Base-by-base conservation (phyloP, 1,284 basidiomycete genomes). In the Neolentinus lepideus region DNA sequence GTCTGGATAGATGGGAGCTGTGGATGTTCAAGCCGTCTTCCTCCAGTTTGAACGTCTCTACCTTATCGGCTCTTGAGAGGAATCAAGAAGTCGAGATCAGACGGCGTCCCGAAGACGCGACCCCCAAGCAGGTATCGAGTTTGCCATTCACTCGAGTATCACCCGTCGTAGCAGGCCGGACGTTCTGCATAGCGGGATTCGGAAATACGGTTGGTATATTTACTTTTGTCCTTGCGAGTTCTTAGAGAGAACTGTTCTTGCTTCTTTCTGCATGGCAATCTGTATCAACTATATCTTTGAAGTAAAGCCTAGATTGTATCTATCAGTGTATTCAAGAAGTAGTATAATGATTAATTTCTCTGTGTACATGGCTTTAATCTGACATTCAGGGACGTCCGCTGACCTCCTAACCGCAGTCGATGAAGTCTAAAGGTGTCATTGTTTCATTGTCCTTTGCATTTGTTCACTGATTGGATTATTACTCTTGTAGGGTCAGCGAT, bases 161-260 rank as follows among this genome's bases (percentile, higher is more conserved):
- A 6, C 80, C 87, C 38, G 75, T 89, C 57, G 65, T 81, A 29
- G 71, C 76, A 53, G 70, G 74, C 21, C 66, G 75, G 38, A 71
- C 77, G 25, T 72, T 75, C 63, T 82, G 76, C 59, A 64, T 90
- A 14, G 85, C 84, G 55, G 88, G 88, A 14, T 88, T 92, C 62
- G 90, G 90, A 47, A 92, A 92, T 66, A 90, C 89, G 1, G 73
- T 90, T 54, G 89, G 89, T 26, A 62, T 87, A 48, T 79, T 91
- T 62, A 60, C 46, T n/a, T 26, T 50, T 14, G 47, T 26, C 22
- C 11, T 11, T 26, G 47, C 12, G 14, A 25, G 47, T 26, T 21
- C 27, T 11, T 50, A 29, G n/a, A 25, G 22, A 50, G n/a, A 6
- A 46, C 25, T 25, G 10, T 6, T n/a, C 22, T 21, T 25, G 10